These are phyloP conservation scores for Tolypocladium ovalisporum DNA, from an alignment of 2,329 filamentous ascomycete genomes.

Conservation along the genomic window DNA sequence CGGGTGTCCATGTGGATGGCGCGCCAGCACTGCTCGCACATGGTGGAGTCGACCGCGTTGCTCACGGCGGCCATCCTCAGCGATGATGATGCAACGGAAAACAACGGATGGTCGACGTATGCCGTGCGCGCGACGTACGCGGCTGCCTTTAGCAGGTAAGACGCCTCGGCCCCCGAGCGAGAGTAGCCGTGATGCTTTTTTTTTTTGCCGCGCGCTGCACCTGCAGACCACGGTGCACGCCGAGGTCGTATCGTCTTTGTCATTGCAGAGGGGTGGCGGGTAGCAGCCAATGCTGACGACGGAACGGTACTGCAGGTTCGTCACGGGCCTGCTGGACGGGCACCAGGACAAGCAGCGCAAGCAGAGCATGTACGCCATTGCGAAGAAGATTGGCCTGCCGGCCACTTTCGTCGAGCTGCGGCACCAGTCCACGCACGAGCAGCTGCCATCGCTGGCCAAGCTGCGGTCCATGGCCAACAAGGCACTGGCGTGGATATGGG, in stretches of 20 bases:
- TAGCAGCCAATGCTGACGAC: background rate
- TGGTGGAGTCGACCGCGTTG: conserved; percentile 69
- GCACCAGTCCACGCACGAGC: conserved; percentile 84
- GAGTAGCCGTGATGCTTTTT: background rate
- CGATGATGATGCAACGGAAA: conserved; percentile 36
- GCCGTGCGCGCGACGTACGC: conserved; percentile 60
- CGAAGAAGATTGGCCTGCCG: conserved; percentile 57
- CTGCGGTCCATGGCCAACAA: conserved; percentile 58
- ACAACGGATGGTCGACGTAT: conserved; percentile 37
- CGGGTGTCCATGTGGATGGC: conserved; percentile 59
- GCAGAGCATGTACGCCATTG: conserved; percentile 63
- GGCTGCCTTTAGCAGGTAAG: conserved; percentile 62
- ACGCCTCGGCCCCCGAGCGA: conserved; percentile 7
- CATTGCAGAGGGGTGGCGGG: background rate
- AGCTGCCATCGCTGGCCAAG: conserved; percentile 65
- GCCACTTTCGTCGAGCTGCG: conserved; percentile 79
- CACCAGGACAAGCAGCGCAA: conserved; percentile 57
- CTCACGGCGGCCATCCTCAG: conserved; percentile 58
- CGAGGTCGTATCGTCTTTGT: background rate
- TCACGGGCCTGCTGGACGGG: conserved; percentile 68
- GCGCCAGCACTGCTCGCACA: conserved; percentile 63
- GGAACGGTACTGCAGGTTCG: conserved; percentile 45
- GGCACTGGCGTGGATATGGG: conserved; percentile 78
- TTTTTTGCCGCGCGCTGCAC: background rate
- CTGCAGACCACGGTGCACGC: background rate